Evolutionary conservation across 2,329 filamentous ascomycete genomes (phyloP).

Genomic region (Stylonectria norvegica): DNA sequence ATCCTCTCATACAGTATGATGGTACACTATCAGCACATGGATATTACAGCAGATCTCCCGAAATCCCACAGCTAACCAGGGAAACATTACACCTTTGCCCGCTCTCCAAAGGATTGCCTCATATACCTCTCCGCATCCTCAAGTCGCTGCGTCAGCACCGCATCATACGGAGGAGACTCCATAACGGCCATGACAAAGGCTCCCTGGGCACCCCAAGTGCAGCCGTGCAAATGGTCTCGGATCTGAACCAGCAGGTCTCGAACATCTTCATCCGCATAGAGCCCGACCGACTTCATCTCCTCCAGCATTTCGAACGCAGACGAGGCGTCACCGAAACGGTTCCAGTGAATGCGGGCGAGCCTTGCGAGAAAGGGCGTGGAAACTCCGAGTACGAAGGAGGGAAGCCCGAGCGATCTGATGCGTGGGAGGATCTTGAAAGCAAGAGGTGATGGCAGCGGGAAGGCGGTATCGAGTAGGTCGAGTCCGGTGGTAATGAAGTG

Average conservation of each 20-base stretch:
- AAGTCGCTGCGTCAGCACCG: conserved; percentile 24
- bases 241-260: conserved; percentile 28
- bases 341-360: conserved; percentile 60
- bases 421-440: conserved; percentile 61
- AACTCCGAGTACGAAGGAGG: conserved; percentile 68
- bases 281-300: conserved; percentile 63
- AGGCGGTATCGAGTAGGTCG: conserved; percentile 54
- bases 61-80: too few species aligned
- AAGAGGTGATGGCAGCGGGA: conserved; percentile 55
- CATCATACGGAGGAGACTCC: conserved; percentile 35
- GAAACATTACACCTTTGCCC: too few species aligned
- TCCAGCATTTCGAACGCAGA: conserved; percentile 55
- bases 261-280: conserved; percentile 50
- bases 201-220: conserved; percentile 36
- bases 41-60: too few species aligned
- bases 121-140: conserved; percentile 1
- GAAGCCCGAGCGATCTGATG: conserved; percentile 64
- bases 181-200: conserved; percentile 39
- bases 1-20: too few species aligned
- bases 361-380: conserved; percentile 68
- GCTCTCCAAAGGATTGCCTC: not conserved
- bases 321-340: conserved; percentile 54
- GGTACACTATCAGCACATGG: too few species aligned
- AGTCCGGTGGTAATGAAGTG: conserved; percentile 57
- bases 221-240: conserved; percentile 33